These are phyloP conservation scores for Onygenales sp. DNA, from an alignment of 2,329 filamentous ascomycete genomes.

Conservation along the genomic window DNA sequence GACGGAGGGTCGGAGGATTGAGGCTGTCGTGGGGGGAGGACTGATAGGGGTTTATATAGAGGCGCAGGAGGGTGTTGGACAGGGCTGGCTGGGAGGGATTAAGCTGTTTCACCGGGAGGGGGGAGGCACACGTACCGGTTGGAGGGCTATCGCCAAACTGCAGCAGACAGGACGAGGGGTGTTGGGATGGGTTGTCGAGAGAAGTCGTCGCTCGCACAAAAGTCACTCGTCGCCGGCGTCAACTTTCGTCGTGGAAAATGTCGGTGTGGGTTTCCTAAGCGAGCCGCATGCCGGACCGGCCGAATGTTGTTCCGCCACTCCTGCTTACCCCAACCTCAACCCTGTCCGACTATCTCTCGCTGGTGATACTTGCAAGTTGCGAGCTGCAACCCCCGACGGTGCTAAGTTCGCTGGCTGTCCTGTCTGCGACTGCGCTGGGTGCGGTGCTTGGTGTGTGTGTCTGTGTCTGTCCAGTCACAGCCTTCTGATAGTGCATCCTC, in stretches of 20 bases:
- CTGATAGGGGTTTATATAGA: background rate
- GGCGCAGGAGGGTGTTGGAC: background rate
- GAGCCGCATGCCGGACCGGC: slow-evolving; percentile 13
- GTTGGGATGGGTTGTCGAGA: background rate
- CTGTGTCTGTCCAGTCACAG: too few relatives aligned
- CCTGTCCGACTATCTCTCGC: background rate
- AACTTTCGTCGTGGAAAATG: background rate
- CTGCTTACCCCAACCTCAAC: background rate
- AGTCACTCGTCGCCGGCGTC: too few relatives aligned
- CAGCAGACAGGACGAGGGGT: background rate
- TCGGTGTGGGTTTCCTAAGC: slow-evolving; percentile 21
- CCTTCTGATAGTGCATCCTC: too few relatives aligned
- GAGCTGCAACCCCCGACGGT: too few relatives aligned
- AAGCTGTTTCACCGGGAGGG: background rate
- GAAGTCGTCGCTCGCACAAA: background rate
- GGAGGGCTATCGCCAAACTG: background rate
- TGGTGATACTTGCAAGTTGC: too few relatives aligned
- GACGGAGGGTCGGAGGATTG: background rate
- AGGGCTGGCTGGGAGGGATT: background rate
- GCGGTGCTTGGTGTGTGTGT: too few relatives aligned
- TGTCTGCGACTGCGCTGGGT: too few relatives aligned
- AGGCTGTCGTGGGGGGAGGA: background rate
- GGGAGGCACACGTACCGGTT: slow-evolving; percentile 22
- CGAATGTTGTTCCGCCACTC: background rate
- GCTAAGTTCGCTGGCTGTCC: too few relatives aligned